Percentiles rank a stretch among this genome's conserved stretches.
These are phyloP conservation scores for Backusella mclennaniae DNA, from an alignment of 192 early-diverging fungal species.

Conservation along the genomic window DNA sequence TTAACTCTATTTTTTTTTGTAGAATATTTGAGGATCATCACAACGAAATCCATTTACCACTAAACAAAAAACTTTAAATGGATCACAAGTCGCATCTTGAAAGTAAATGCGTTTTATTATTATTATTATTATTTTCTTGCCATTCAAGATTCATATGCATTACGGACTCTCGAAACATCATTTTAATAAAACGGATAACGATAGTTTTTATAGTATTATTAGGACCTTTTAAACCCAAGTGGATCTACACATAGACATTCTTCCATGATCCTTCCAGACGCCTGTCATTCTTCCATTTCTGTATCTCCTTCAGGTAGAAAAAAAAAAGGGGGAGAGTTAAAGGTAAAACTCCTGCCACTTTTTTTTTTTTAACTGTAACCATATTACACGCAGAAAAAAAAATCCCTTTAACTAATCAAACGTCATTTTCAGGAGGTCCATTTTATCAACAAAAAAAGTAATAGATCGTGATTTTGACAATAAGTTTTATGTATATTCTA, in stretches of 20 bases:
- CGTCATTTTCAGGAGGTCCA: neutral
- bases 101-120: neutral
- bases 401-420: neutral
- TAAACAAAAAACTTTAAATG: neutral
- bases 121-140: no score
- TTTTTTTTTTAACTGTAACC: neutral
- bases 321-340: neutral
- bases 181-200: neutral
- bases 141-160: neutral
- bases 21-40: neutral
- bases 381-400: neutral
- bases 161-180: neutral
- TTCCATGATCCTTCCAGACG: neutral
- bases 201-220: neutral
- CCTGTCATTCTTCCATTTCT: neutral
- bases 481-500: slow-evolving; percentile 8
- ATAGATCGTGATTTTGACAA: neutral
- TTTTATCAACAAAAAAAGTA: neutral
- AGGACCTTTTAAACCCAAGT: neutral
- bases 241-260: neutral
- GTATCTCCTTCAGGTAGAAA: neutral
- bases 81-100: neutral
- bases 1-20: neutral
- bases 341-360: neutral
- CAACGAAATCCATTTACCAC: neutral